phyloP scores from a whole-genome alignment of 1,284 basidiomycete genomes.

The Caloboletus inedulis region DNA sequence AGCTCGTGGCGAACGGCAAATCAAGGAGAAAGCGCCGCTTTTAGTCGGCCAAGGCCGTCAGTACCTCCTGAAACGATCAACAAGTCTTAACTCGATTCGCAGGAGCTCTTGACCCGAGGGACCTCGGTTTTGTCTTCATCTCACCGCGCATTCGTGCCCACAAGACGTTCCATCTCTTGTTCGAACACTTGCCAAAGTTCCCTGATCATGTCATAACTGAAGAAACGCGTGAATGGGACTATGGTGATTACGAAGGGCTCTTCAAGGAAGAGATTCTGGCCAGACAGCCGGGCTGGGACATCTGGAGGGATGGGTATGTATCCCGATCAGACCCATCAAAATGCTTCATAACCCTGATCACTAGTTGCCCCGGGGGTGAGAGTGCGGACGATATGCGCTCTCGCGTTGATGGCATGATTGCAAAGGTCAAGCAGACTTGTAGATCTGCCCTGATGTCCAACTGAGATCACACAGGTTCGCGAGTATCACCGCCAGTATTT shows the following conservation, averaged over 20 bases:
- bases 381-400: constrained; percentile 73
- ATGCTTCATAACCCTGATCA: neutral
- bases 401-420: constrained; percentile 76
- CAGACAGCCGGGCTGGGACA: constrained; percentile 66
- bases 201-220: constrained; percentile 63
- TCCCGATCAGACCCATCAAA: neutral
- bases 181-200: constrained; percentile 49
- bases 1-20: constrained; percentile 70
- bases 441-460: neutral
- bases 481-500: constrained; percentile 72
- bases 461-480: constrained; percentile 51
- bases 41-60: constrained; percentile 77
- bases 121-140: constrained; percentile 74
- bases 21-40: constrained; percentile 59
- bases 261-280: constrained; percentile 70
- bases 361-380: constrained; percentile 84
- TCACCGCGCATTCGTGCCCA: constrained; percentile 85
- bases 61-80: constrained; percentile 31
- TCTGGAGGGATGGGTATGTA: constrained; percentile 78
- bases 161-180: constrained; percentile 80
- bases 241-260: constrained; percentile 88
- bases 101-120: constrained; percentile 80
- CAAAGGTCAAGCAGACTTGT: constrained; percentile 42
- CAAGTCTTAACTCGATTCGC: constrained; percentile 10
- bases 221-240: constrained; percentile 81